Evolutionary conservation across 192 early-diverging fungal genomes (phyloP).

Genomic region (Jimgerdemannia flammicorona): DNA sequence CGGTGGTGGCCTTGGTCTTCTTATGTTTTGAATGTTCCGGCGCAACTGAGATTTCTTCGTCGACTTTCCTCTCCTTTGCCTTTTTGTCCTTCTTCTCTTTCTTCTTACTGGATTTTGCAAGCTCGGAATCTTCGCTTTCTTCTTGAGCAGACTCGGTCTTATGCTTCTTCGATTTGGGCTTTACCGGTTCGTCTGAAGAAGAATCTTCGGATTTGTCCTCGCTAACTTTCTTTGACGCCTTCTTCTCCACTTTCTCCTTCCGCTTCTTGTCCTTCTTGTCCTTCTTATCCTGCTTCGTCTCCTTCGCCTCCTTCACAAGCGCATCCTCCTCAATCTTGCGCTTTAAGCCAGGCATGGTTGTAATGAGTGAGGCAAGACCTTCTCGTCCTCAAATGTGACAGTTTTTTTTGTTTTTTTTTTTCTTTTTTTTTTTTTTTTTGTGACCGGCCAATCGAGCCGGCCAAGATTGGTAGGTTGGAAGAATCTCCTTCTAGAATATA

Average conservation of each 20-base stretch:
- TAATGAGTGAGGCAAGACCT: background rate
- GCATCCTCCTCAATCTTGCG: background rate
- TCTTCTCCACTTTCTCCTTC: conserved; percentile 27
- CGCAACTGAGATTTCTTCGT: too few relatives aligned
- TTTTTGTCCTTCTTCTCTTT: too few relatives aligned
- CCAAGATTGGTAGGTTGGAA: too few relatives aligned
- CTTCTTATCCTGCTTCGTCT: conserved; percentile 24
- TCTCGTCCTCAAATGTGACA: background rate
- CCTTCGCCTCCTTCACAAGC: conserved; percentile 40
- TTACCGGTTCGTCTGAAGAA: conserved; percentile 41
- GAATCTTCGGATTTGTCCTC: conserved; percentile 17
- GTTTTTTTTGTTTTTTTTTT: background rate
- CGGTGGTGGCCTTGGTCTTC: conserved; percentile 12
- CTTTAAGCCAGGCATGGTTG: background rate
- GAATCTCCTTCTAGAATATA: too few relatives aligned
- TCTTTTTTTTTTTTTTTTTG: background rate
- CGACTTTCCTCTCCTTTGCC: too few relatives aligned
- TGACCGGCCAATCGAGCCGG: background rate
- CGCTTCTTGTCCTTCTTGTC: conserved; percentile 36
- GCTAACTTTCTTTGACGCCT: conserved; percentile 5
- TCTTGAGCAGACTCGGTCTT: conserved; percentile 36
- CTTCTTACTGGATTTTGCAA: conserved; percentile 21
- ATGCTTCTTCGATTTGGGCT: conserved; percentile 45
- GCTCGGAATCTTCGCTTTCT: conserved; percentile 15
- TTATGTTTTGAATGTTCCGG: too few relatives aligned